Evolutionary conservation across 2,329 filamentous ascomycete species (phyloP).

Genomic region (Colletotrichum sp.): DNA sequence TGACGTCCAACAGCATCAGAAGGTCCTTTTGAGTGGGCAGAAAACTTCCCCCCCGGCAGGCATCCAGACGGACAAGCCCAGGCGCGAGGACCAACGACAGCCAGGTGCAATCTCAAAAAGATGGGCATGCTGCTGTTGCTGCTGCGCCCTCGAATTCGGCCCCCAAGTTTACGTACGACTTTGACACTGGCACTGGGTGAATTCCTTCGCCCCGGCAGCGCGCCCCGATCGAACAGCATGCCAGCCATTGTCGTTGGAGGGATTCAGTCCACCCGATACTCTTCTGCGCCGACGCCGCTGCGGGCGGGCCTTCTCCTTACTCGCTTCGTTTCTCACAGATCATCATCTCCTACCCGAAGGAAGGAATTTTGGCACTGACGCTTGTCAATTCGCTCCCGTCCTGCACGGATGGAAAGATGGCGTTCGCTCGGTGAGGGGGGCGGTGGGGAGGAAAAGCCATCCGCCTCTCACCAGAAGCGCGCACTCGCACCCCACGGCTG

Average conservation of each 20-base stretch:
- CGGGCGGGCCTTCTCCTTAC: background rate
- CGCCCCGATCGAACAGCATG: conserved; percentile 12
- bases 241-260: background rate
- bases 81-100: background rate
- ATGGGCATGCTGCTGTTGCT: background rate
- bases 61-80: background rate
- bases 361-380: background rate
- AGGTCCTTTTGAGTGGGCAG: background rate
- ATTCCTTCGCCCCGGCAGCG: background rate
- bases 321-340: background rate
- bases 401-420: background rate
- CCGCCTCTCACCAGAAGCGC: background rate
- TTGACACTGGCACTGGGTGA: background rate
- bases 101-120: background rate
- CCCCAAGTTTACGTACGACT: conserved; percentile 1
- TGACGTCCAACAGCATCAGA: background rate
- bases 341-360: background rate
- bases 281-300: background rate
- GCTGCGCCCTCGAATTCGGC: background rate
- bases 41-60: background rate
- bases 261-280: background rate
- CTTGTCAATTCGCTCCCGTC: background rate
- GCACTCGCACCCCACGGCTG: background rate
- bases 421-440: background rate
- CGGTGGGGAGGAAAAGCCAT: background rate